Evolutionary conservation across 2,329 filamentous ascomycete species (phyloP).

Genomic region (Aspergillus hiratsukae): DNA sequence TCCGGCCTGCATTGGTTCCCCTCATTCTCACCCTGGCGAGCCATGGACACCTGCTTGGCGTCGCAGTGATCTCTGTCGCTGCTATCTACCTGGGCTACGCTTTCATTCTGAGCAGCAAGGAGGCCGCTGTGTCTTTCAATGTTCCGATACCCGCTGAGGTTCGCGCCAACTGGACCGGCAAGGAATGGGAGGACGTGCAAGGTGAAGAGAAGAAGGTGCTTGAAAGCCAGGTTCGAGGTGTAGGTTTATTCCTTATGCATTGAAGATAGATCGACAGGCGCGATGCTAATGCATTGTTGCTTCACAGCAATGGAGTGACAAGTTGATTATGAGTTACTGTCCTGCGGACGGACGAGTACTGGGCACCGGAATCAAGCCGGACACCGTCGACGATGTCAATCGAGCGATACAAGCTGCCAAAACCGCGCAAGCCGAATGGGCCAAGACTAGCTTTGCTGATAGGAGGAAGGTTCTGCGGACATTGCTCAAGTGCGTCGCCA

Average conservation of each 20-base stretch:
- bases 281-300: conserved; percentile 13
- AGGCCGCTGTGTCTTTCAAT: conserved; percentile 35
- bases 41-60: conserved; percentile 19
- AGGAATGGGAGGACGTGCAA: conserved; percentile 33
- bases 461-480: conserved; percentile 75
- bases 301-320: conserved; percentile 34
- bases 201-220: conserved; percentile 32
- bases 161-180: conserved; percentile 25
- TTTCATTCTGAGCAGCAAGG: conserved; percentile 25
- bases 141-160: conserved; percentile 36
- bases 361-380: conserved; percentile 61
- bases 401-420: conserved; percentile 68
- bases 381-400: conserved; percentile 73
- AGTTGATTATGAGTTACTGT: conserved; percentile 49
- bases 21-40: conserved; percentile 15
- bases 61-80: conserved; percentile 26
- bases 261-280: neutral
- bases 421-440: conserved; percentile 73
- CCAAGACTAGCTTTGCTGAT: conserved; percentile 69
- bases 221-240: conserved; percentile 36
- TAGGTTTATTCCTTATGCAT: conserved; percentile 19
- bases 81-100: conserved; percentile 30
- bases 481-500: conserved; percentile 57
- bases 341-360: conserved; percentile 85
- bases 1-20: conserved; percentile 20